These are phyloP conservation scores for Ogataea hybrid DNA, from an alignment of 1,139 yeast genomes.

Conservation along the genomic window DNA sequence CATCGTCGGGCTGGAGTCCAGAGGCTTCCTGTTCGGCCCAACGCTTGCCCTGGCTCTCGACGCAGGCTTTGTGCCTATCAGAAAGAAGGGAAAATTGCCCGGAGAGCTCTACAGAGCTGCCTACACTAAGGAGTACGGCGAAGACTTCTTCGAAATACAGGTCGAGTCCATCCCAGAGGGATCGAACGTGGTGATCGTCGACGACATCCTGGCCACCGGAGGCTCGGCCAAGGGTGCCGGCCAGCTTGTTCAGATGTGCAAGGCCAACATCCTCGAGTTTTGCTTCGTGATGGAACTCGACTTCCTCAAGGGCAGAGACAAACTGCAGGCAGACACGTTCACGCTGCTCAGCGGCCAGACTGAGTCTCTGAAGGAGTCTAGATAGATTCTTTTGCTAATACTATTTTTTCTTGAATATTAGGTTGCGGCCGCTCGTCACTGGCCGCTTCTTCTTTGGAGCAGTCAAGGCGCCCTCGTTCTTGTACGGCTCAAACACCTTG, in stretches of 20 bases:
- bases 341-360: slow-evolving; percentile 85
- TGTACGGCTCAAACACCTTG: slow-evolving; percentile 62
- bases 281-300: slow-evolving; percentile 91
- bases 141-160: slow-evolving; percentile 88
- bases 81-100: slow-evolving; percentile 94
- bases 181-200: slow-evolving; percentile 80
- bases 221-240: slow-evolving; percentile 97
- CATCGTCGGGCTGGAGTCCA: slow-evolving; percentile 90
- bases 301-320: slow-evolving; percentile 91
- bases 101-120: slow-evolving; percentile 74
- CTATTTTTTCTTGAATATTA: slow-evolving; percentile 25
- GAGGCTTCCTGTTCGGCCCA: slow-evolving; percentile 97
- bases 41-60: slow-evolving; percentile 84
- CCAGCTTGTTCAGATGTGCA: slow-evolving; percentile 62
- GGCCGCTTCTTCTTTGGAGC: slow-evolving; percentile 27
- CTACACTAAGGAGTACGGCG: slow-evolving; percentile 89
- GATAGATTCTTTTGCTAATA: slow-evolving; percentile 1
- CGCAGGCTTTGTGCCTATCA: slow-evolving; percentile 91
- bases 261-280: slow-evolving; percentile 75
- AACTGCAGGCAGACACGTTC: slow-evolving; percentile 79
- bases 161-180: slow-evolving; percentile 76
- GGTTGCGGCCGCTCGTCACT: slow-evolving; percentile 27
- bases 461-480: slow-evolving; percentile 35
- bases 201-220: slow-evolving; percentile 97
- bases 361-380: slow-evolving; percentile 36